Percentiles rank a stretch among this genome's conserved stretches.
phyloP scores from a whole-genome alignment of 2,329 filamentous ascomycete genomes.

The Botrytis elliptica region DNA sequence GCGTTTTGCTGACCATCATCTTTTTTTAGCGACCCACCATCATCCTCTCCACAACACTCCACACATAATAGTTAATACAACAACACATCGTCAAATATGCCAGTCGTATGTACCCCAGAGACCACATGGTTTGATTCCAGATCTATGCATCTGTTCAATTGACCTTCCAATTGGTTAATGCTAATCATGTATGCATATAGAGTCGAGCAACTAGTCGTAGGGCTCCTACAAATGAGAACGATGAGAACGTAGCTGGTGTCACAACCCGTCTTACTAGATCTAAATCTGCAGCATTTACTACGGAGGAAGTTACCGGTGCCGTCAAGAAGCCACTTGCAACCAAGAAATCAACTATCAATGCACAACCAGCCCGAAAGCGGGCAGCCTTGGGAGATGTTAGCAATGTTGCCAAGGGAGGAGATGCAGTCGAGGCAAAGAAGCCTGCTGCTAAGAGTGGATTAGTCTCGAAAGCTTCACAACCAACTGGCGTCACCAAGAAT shows the following conservation, averaged over 20 bases:
- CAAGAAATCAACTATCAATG: slow-evolving; percentile 61
- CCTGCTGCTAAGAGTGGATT: slow-evolving; percentile 63
- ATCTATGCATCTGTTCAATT: slow-evolving; percentile 3
- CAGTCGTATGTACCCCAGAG: slow-evolving; percentile 50
- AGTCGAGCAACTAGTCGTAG: slow-evolving; percentile 73
- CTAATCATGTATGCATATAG: slow-evolving; percentile 38
- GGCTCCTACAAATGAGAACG: slow-evolving; percentile 85
- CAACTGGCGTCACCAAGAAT: slow-evolving; percentile 77
- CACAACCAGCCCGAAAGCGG: slow-evolving; percentile 66
- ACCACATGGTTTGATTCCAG: slow-evolving; percentile 14
- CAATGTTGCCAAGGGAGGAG: slow-evolving; percentile 81
- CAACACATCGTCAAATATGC: slow-evolving; percentile 44
- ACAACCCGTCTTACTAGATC: slow-evolving; percentile 88
- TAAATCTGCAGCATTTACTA: slow-evolving; percentile 73
- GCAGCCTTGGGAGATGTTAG: slow-evolving; percentile 89
- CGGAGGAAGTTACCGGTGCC: slow-evolving; percentile 55
- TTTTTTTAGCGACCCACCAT: slow-evolving; percentile 26
- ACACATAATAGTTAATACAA: slow-evolving; percentile 40
- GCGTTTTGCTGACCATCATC: slow-evolving; percentile 34
- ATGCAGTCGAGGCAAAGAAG: slow-evolving; percentile 71
- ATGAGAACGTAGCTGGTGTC: slow-evolving; percentile 70
- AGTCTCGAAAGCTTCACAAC: slow-evolving; percentile 76
- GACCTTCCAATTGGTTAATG: slow-evolving; percentile 33
- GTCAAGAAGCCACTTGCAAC: slow-evolving; percentile 65
- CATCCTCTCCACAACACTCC: slow-evolving; percentile 26